phyloP scores from a whole-genome alignment of 202 grass and related monocot species.

The Panicum virgatum region DNA sequence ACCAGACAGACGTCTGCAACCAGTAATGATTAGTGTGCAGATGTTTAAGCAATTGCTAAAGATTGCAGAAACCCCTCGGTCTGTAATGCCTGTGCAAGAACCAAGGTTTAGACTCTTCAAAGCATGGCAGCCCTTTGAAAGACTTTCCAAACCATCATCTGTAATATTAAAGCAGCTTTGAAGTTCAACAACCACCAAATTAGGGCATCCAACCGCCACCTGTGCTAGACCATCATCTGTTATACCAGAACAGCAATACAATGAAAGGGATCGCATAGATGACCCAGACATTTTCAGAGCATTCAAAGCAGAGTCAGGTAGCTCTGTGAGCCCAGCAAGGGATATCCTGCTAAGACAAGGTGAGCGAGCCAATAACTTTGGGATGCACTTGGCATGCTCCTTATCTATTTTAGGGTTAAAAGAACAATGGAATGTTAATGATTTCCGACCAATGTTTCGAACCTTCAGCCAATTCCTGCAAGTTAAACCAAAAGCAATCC shows the following conservation, averaged over 20 bases:
- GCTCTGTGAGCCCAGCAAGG: conserved; percentile 54
- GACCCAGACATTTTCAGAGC: conserved; percentile 50
- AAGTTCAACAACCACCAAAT: conserved; percentile 82
- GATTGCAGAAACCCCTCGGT: conserved; percentile 63
- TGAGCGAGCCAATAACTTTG: conserved; percentile 62
- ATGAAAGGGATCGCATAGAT: conserved; percentile 67
- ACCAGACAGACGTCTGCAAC: conserved; percentile 72
- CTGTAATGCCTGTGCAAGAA: conserved; percentile 63
- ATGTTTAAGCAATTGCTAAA: conserved; percentile 55
- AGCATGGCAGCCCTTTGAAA: conserved; percentile 59
- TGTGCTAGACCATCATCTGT: conserved; percentile 65
- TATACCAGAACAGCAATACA: conserved; percentile 82
- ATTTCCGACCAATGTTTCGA: conserved; percentile 69
- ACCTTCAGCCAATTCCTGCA: conserved; percentile 81
- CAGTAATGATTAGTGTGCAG: conserved; percentile 55
- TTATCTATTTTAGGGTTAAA: conserved; percentile 64
- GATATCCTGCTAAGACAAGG: conserved; percentile 67
- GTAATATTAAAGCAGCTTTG: conserved; percentile 74
- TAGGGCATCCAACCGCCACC: conserved; percentile 58
- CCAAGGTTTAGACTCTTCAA: conserved; percentile 77
- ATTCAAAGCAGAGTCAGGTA: conserved; percentile 61
- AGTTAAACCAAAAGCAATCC: conserved; percentile 80
- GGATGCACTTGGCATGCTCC: conserved; percentile 59
- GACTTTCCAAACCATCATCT: conserved; percentile 66
- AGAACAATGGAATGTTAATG: conserved; percentile 62